phyloP scores from a whole-genome alignment of 805 yeast species.

The Kodamaea hsintzibuensis region DNA sequence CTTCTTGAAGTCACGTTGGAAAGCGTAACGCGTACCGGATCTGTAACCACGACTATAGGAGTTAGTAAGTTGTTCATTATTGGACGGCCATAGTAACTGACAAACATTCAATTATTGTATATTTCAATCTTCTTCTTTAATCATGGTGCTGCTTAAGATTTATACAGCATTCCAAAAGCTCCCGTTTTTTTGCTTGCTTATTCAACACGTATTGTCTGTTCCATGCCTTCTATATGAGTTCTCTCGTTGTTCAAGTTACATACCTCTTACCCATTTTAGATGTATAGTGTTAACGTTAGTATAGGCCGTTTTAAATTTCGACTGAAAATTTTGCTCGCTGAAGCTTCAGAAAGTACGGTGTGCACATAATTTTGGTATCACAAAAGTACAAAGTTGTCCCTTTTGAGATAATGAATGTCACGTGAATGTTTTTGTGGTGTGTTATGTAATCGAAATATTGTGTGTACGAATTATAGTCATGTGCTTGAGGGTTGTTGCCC shows the following conservation, averaged over 20 bases:
- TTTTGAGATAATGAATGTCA: not conserved
- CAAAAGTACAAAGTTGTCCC: not conserved
- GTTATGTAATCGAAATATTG: not conserved
- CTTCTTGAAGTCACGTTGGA: conserved; percentile 99
- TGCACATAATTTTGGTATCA: not conserved
- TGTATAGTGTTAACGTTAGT: not conserved
- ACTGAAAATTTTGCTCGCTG: not conserved
- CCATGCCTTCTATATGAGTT: not conserved
- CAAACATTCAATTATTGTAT: not conserved
- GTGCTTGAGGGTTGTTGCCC: not conserved
- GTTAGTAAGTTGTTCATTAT: conserved; percentile 24
- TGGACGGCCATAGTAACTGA: not conserved
- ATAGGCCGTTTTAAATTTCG: not conserved
- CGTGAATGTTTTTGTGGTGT: not conserved
- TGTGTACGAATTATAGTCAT: no score
- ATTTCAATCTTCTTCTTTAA: not conserved
- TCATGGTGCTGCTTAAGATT: not conserved
- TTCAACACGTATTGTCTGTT: not conserved
- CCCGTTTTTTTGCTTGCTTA: not conserved
- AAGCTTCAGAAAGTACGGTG: not conserved
- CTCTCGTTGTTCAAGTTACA: not conserved
- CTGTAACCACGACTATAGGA: conserved; percentile 86
- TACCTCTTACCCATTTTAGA: not conserved
- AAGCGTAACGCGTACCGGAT: conserved; percentile 99
- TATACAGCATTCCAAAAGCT: not conserved